Evolutionary conservation across 805 yeast genomes (phyloP).

Genomic region (Yueomyces sinensis): DNA sequence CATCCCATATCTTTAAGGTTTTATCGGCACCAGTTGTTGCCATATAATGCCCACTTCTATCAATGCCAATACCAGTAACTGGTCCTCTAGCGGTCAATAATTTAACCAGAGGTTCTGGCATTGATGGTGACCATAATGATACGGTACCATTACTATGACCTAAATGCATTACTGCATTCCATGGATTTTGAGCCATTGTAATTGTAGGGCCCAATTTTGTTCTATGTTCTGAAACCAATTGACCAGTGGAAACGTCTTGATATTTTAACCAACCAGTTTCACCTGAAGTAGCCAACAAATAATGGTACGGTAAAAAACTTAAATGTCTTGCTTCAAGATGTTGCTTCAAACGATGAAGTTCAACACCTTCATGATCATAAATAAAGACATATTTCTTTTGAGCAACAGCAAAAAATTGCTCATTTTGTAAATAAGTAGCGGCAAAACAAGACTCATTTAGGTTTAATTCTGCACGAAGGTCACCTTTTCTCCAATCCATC

Average conservation of each 20-base stretch:
- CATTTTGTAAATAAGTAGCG: slow-evolving; percentile 81
- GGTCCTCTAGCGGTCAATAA: slow-evolving; percentile 78
- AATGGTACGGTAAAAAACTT: slow-evolving; percentile 89
- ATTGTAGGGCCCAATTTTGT: slow-evolving; percentile 87
- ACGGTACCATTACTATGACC: slow-evolving; percentile 93
- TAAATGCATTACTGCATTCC: slow-evolving; percentile 88
- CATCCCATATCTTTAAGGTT: slow-evolving; percentile 82
- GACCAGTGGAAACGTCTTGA: slow-evolving; percentile 93
- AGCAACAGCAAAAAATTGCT: slow-evolving; percentile 91
- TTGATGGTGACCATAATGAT: slow-evolving; percentile 84
- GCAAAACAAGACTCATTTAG: slow-evolving; percentile 83
- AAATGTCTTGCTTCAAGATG: slow-evolving; percentile 75
- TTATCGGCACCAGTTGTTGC: slow-evolving; percentile 84
- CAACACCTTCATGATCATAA: slow-evolving; percentile 83
- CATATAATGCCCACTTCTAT: slow-evolving; percentile 90
- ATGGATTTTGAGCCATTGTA: slow-evolving; percentile 81
- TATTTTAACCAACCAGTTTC: slow-evolving; percentile 79
- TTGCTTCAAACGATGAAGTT: slow-evolving; percentile 80
- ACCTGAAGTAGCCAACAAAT: slow-evolving; percentile 76
- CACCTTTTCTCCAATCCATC: slow-evolving; percentile 90
- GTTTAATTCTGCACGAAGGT: slow-evolving; percentile 66
- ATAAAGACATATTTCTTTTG: slow-evolving; percentile 90
- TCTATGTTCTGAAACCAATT: slow-evolving; percentile 65
- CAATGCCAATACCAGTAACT: slow-evolving; percentile 69
- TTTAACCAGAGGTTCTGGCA: slow-evolving; percentile 75